Percentiles rank a stretch among this genome's conserved stretches.
These are phyloP conservation scores for Poteriospumella lacustris DNA, from an alignment of 108 stramenopile genomes.

Conservation along the genomic window DNA sequence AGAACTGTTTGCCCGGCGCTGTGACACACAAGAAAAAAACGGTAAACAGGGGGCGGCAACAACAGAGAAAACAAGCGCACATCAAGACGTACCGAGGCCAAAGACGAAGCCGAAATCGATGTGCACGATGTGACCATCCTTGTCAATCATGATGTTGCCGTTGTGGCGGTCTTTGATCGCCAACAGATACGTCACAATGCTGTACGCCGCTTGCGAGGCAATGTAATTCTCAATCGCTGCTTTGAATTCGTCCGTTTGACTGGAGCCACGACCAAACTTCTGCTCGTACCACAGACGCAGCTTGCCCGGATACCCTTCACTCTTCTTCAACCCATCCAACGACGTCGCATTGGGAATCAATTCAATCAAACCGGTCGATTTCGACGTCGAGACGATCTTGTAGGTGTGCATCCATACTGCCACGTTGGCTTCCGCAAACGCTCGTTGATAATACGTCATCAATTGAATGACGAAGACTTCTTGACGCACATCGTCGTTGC, in stretches of 20 bases:
- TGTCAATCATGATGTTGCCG: slow-evolving; percentile 98
- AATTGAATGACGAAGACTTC: slow-evolving; percentile 71
- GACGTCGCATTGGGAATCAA: slow-evolving; percentile 82
- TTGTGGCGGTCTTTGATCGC: slow-evolving; percentile 98
- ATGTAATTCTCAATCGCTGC: slow-evolving; percentile 81
- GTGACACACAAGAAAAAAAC: not conserved
- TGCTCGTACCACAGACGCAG: not conserved
- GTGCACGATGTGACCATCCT: slow-evolving; percentile 83
- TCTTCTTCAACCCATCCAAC: slow-evolving; percentile 88
- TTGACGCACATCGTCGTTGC: slow-evolving; percentile 64
- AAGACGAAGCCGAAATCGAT: slow-evolving; percentile 99
- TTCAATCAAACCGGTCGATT: slow-evolving; percentile 83
- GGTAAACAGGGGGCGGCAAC: not conserved
- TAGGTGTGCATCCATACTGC: slow-evolving; percentile 91
- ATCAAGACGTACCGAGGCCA: slow-evolving; percentile 64
- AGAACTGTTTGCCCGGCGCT: slow-evolving; percentile 54
- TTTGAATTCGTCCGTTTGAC: slow-evolving; percentile 51
- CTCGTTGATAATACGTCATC: slow-evolving; percentile 90
- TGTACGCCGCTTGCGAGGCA: slow-evolving; percentile 79
- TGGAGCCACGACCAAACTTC: not conserved
- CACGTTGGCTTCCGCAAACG: slow-evolving; percentile 73
- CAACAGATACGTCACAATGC: slow-evolving; percentile 81
- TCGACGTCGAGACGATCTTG: slow-evolving; percentile 83
- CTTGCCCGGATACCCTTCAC: slow-evolving; percentile 66
- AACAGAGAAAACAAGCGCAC: no score